Evolutionary conservation across 1,139 yeast species (phyloP).

Genomic region (Spathaspora sp.): DNA sequence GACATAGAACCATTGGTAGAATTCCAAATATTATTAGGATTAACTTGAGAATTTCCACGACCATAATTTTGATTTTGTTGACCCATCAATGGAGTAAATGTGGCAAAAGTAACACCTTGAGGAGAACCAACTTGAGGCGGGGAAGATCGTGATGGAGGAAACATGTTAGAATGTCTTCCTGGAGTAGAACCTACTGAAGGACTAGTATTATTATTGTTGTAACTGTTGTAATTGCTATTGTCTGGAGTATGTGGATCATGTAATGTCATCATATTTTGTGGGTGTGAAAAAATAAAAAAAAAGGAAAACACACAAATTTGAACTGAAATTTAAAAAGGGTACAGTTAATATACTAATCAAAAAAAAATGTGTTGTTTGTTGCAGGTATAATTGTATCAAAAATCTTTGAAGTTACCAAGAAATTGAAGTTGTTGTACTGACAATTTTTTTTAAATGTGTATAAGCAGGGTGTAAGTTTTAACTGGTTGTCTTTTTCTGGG

Average conservation of each 20-base stretch:
- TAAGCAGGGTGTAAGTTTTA: neutral
- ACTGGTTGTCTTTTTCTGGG: neutral
- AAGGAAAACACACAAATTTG: neutral
- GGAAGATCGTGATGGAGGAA: neutral
- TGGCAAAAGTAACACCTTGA: neutral
- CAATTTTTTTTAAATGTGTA: neutral
- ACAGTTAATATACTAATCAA: neutral
- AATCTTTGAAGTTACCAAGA: neutral
- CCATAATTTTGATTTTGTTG: neutral
- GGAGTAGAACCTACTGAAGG: neutral
- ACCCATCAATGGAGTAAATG: neutral
- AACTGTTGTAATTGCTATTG: neutral
- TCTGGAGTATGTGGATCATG: slow-evolving; percentile 1
- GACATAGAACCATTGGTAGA: neutral
- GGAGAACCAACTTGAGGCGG: neutral
- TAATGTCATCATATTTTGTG: slow-evolving; percentile 3
- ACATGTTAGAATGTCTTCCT: neutral
- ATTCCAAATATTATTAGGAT: slow-evolving; percentile 5
- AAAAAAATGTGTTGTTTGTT: neutral
- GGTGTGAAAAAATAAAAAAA: neutral
- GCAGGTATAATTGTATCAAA: neutral
- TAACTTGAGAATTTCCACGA: neutral
- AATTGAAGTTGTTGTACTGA: neutral
- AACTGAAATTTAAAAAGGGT: neutral
- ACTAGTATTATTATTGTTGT: neutral